phyloP scores from a whole-genome alignment of 2,329 filamentous ascomycete species.

The Pochonia chlamydosporia region DNA sequence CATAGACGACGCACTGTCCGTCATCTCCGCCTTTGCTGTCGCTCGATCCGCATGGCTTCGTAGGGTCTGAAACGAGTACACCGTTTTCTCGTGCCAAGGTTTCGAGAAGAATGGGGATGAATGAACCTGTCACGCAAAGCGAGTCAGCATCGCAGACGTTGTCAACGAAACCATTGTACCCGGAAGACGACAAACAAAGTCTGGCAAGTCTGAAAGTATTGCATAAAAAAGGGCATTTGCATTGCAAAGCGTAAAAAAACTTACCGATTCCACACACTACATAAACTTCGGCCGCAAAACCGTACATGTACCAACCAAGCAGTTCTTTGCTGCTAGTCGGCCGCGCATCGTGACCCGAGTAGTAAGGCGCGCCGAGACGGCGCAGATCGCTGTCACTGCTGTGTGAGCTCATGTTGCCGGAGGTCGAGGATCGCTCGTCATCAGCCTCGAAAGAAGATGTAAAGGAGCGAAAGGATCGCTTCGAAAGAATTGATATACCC shows the following conservation, averaged over 20 bases:
- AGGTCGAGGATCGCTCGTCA: conserved; percentile 54
- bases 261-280: conserved; percentile 74
- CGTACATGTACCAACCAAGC: conserved; percentile 91
- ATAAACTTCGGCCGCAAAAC: conserved; percentile 94
- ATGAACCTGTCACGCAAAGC: conserved; percentile 57
- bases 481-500: conserved; percentile 45
- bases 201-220: background rate
- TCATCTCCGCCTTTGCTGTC: conserved; percentile 46
- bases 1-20: conserved; percentile 73
- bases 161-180: too few relatives aligned
- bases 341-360: conserved; percentile 80
- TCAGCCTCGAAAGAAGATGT: conserved; percentile 60
- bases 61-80: conserved; percentile 72
- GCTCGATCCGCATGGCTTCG: conserved; percentile 65
- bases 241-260: conserved; percentile 20
- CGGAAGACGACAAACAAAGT: too few relatives aligned
- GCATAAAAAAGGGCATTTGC: background rate
- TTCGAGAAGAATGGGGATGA: conserved; percentile 93
- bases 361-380: conserved; percentile 42
- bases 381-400: conserved; percentile 30
- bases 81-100: conserved; percentile 90
- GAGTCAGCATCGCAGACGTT: conserved; percentile 7
- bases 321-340: conserved; percentile 84
- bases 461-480: conserved; percentile 51
- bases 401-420: conserved; percentile 28